Evolutionary conservation across 2,329 filamentous ascomycete species (phyloP).

Genomic region (Aureobasidium namibiae): DNA sequence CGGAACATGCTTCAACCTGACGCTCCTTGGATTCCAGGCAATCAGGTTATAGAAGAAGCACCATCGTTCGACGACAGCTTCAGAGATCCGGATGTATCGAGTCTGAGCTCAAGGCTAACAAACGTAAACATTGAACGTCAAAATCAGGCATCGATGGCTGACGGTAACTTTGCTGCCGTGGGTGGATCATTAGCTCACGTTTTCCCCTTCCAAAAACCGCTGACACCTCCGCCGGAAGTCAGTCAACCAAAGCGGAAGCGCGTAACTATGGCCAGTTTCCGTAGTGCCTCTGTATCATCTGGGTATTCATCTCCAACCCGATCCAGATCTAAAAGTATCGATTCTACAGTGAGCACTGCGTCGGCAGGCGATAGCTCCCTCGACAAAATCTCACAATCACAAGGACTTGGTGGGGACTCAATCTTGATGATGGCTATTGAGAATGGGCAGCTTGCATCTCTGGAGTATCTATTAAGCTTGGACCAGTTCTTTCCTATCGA

Average conservation of each 20-base stretch:
- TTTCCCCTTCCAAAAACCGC: constrained; percentile 74
- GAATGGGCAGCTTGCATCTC: constrained; percentile 57
- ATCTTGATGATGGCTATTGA: constrained; percentile 53
- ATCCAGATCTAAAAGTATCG: constrained; percentile 70
- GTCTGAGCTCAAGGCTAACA: background rate
- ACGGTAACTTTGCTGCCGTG: constrained; percentile 25
- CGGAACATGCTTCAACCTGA: constrained; percentile 70
- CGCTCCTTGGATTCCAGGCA: constrained; percentile 1
- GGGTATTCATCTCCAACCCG: constrained; percentile 62
- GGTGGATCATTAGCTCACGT: constrained; percentile 62
- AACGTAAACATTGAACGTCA: constrained; percentile 6
- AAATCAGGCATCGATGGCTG: background rate
- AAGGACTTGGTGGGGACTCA: constrained; percentile 65
- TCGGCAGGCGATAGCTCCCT: constrained; percentile 64
- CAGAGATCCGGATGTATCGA: background rate
- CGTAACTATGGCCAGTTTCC: constrained; percentile 68
- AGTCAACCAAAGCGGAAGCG: constrained; percentile 53
- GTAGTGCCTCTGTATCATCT: constrained; percentile 81
- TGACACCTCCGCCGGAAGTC: constrained; percentile 37
- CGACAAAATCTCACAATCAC: constrained; percentile 65
- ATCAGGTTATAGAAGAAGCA: constrained; percentile 12
- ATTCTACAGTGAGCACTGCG: constrained; percentile 54
- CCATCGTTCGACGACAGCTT: background rate
- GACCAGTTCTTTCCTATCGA: constrained; percentile 65
- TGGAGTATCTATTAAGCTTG: constrained; percentile 72